These are phyloP conservation scores for Buddleja alternifolia DNA, from an alignment of 257 asterid species.

Conservation along the genomic window DNA sequence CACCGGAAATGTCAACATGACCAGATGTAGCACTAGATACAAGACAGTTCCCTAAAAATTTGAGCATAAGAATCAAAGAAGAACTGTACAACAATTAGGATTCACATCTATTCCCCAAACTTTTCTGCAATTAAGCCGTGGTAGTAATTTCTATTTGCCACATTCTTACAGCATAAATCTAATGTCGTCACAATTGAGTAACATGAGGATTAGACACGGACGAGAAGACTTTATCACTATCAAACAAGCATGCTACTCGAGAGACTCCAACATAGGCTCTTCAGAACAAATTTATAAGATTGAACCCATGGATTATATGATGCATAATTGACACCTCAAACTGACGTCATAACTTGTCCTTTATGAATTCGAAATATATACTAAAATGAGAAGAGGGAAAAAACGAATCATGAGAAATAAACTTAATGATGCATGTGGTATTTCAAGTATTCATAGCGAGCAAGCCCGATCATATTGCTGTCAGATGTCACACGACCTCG, in stretches of 20 bases:
- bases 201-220: constrained; percentile 1
- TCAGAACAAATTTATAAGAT: background rate
- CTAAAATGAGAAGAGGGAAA: background rate
- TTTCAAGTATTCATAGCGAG: background rate
- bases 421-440: background rate
- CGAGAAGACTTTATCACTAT: background rate
- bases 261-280: background rate
- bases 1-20: constrained; percentile 23
- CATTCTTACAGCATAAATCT: constrained; percentile 8
- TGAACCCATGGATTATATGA: constrained; percentile 2
- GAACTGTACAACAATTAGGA: constrained; percentile 9
- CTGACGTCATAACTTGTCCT: background rate
- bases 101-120: background rate
- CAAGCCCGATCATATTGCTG: background rate
- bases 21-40: constrained; percentile 11
- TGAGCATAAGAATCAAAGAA: constrained; percentile 18
- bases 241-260: background rate
- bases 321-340: background rate
- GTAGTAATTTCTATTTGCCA: background rate
- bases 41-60: constrained; percentile 8
- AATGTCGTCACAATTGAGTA: constrained; percentile 1
- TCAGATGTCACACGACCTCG: background rate
- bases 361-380: background rate
- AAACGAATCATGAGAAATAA: background rate
- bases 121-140: background rate